Evolutionary conservation across 352 stramenopile species (phyloP).

Genomic region (Globisporangium uncinulatum): DNA sequence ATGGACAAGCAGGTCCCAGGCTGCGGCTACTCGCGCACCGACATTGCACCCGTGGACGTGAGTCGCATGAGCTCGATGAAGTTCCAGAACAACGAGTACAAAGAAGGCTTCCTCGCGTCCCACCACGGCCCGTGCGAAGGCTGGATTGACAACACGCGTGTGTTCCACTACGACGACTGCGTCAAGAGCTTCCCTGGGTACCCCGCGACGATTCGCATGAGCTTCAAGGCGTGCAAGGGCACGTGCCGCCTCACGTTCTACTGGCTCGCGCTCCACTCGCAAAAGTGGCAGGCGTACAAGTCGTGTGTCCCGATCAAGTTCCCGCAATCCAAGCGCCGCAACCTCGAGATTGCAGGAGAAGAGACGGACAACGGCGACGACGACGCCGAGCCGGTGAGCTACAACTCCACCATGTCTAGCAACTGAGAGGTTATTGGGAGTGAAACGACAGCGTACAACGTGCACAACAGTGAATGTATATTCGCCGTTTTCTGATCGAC

Average conservation of each 20-base stretch:
- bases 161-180: conserved; percentile 48
- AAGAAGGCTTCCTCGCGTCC: conserved; percentile 11
- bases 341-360: not conserved
- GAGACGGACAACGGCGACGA: not conserved
- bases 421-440: conserved; percentile 18
- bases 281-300: conserved; percentile 12
- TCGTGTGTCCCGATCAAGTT: conserved; percentile 2
- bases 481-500: too few relatives aligned
- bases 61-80: conserved; percentile 11
- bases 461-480: too few relatives aligned
- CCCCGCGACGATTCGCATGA: conserved; percentile 39
- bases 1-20: conserved; percentile 1
- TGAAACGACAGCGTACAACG: not conserved
- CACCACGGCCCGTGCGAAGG: conserved; percentile 36
- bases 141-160: conserved; percentile 38
- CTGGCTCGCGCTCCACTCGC: conserved; percentile 18
- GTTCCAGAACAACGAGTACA: conserved; percentile 11
- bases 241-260: conserved; percentile 47
- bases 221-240: conserved; percentile 41
- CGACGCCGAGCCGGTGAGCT: not conserved
- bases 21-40: conserved; percentile 11
- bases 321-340: conserved; percentile 53
- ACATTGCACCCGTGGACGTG: conserved; percentile 12
- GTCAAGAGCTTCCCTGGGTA: conserved; percentile 25
- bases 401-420: conserved; percentile 36